phyloP scores from a whole-genome alignment of 2,329 filamentous ascomycete species.

The Colletotrichum chlorophyti region DNA sequence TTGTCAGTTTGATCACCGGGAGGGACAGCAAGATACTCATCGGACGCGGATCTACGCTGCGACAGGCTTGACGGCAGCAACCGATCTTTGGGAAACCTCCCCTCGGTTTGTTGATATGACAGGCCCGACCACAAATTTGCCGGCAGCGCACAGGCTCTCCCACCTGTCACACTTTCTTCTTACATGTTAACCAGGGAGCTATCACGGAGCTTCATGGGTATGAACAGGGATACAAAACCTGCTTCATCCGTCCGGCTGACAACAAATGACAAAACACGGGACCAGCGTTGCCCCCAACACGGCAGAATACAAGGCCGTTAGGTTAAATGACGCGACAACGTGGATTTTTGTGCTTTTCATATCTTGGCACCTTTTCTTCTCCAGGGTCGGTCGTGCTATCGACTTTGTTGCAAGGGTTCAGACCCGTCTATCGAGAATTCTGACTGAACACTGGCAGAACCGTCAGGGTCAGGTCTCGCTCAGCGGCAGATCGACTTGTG shows the following conservation, averaged over 20 bases:
- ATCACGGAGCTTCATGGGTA: constrained; percentile 15
- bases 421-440: too few relatives aligned
- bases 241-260: constrained; percentile 8
- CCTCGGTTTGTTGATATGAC: constrained; percentile 10
- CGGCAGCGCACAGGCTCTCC: constrained; percentile 25
- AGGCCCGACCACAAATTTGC: constrained; percentile 14
- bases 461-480: constrained; percentile 6
- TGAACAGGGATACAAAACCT: constrained; percentile 25
- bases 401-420: too few relatives aligned
- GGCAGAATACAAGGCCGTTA: constrained; percentile 2
- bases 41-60: neutral
- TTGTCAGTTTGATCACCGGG: constrained; percentile 19
- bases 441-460: neutral
- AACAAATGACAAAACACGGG: constrained; percentile 4
- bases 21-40: neutral
- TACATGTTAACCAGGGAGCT: constrained; percentile 8
- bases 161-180: constrained; percentile 21
- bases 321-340: neutral
- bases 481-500: constrained; percentile 23
- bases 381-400: too few relatives aligned
- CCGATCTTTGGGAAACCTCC: neutral
- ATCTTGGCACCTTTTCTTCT: neutral
- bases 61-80: constrained; percentile 1
- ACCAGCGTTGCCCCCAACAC: neutral
- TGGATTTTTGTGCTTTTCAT: neutral